phyloP scores from a whole-genome alignment of 2,329 filamentous ascomycete genomes.

The Penicillium verrucosum region DNA sequence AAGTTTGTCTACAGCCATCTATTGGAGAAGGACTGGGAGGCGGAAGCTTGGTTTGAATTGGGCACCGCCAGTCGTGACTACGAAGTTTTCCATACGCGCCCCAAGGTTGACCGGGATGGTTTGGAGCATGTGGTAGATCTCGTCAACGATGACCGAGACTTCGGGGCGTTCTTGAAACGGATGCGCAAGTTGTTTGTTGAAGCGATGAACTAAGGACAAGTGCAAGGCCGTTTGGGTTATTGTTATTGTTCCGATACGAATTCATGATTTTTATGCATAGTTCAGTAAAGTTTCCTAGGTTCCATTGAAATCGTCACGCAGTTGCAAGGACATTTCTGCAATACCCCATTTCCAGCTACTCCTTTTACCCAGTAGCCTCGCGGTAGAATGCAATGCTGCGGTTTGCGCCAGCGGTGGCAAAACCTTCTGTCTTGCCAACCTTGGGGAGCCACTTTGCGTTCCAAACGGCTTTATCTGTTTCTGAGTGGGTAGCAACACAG shows the following conservation, averaged over 20 bases:
- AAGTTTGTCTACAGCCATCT: conserved; percentile 89
- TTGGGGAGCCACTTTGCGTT: conserved; percentile 80
- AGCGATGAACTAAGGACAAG: conserved; percentile 45
- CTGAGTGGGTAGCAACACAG: conserved; percentile 90
- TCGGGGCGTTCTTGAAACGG: conserved; percentile 59
- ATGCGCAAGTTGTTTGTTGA: conserved; percentile 61
- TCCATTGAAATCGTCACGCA: conserved; percentile 15
- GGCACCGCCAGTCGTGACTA: conserved; percentile 79
- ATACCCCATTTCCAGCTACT: neutral
- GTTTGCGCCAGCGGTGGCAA: conserved; percentile 75
- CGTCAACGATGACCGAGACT: conserved; percentile 59
- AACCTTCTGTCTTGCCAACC: conserved; percentile 60
- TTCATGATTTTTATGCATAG: conserved; percentile 16
- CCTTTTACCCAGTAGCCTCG: conserved; percentile 65
- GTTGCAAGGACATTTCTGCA: neutral
- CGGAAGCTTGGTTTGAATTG: conserved; percentile 91
- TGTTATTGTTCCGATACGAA: conserved; percentile 11
- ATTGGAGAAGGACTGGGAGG: conserved; percentile 80
- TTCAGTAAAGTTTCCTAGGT: conserved; percentile 7
- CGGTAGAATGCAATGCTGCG: conserved; percentile 76
- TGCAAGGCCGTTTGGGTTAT: neutral
- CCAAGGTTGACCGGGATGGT: conserved; percentile 56
- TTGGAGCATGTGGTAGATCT: conserved; percentile 55
- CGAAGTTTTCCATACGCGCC: conserved; percentile 74
- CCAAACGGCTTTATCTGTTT: conserved; percentile 83